A percentile compares a stretch with the other conserved stretches of the same genome.
phyloP scores from a whole-genome alignment of 2,329 filamentous ascomycete species.

The Capronia americana region DNA sequence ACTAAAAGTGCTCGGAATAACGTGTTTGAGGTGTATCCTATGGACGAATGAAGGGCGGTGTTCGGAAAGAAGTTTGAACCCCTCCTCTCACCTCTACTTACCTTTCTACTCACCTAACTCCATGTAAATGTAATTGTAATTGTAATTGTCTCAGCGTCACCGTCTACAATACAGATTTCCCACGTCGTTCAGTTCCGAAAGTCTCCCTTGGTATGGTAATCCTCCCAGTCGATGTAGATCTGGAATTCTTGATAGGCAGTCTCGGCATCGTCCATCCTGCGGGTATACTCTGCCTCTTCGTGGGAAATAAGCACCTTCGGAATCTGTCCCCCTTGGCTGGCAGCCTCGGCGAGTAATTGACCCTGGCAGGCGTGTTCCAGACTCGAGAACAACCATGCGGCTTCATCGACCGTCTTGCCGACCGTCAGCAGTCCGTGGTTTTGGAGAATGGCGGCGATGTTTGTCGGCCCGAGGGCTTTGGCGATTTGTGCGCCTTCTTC shows the following conservation, averaged over 20 bases:
- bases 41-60: too few species aligned
- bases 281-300: conserved; percentile 41
- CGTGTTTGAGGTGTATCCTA: too few species aligned
- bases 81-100: too few species aligned
- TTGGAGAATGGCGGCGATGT: conserved; percentile 68
- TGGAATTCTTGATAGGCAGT: conserved; percentile 42
- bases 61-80: too few species aligned
- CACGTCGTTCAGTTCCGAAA: conserved; percentile 42
- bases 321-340: conserved; percentile 58
- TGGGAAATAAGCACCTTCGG: conserved; percentile 63
- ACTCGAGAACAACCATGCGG: conserved; percentile 71
- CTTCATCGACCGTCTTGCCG: conserved; percentile 75
- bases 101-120: too few species aligned
- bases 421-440: conserved; percentile 77
- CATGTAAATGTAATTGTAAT: too few species aligned
- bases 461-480: conserved; percentile 63
- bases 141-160: too few species aligned
- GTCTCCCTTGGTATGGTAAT: conserved; percentile 39
- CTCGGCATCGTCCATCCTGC: conserved; percentile 41
- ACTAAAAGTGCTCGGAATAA: too few species aligned
- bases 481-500: conserved; percentile 71
- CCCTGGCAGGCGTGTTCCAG: conserved; percentile 73
- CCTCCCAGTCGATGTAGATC: conserved; percentile 42
- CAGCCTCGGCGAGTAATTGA: conserved; percentile 71
- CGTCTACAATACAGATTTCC: too few species aligned